Evolutionary conservation across 1,139 yeast genomes (phyloP), one percentile per base, ranked within the genome.

Genomic region (Lodderomyces jiufengensis): DNA sequence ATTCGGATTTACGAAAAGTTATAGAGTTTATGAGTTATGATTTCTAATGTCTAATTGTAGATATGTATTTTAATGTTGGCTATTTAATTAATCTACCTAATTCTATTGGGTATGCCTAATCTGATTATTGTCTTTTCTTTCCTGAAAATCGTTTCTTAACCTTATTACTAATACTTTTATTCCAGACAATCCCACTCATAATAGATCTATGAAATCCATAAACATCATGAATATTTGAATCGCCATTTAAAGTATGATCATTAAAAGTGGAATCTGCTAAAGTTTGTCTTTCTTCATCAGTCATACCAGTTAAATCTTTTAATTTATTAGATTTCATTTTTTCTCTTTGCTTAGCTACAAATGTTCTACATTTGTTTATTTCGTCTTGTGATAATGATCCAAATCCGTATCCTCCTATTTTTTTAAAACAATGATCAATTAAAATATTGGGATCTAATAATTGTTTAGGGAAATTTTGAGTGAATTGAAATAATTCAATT

Each of bases 331-430:
- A 70, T 42, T 70, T 67, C 24, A 68, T 48, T 43, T 61, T 66
- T 14, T 57, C 55, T 29, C 88, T 59, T 50, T 77, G 83, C 31
- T 78, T 76, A 10, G 78, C 65, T 7, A 88, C 97, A 61, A 84
- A 87, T 47, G 74, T 76, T 38, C 94, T 71, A 51, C 95, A 84
- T 47, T 80, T 75, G 41, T 75, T 73, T 37, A 92, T 79, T 54
- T 90, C 96, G 31, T 79, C 87, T 51, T 88, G 95, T 3, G 88
- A 78, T 21, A 87, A 61, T 38, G 80, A 80, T 10, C 86, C 88
- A 53, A 79, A 79, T 4, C 76, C 75, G 42, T 67, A 70, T 1
- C 90, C 86, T 20, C 84, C 79, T 26, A 84, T 71, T 39, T 83
- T 78, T 47, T 81, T 81, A 59, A 82, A 86, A 47, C 95, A 82